A percentile compares a stretch with the other conserved stretches of the same genome.
These are phyloP conservation scores for Quercus ilex DNA, from an alignment of 306 rosid genomes.

Conservation along the genomic window DNA sequence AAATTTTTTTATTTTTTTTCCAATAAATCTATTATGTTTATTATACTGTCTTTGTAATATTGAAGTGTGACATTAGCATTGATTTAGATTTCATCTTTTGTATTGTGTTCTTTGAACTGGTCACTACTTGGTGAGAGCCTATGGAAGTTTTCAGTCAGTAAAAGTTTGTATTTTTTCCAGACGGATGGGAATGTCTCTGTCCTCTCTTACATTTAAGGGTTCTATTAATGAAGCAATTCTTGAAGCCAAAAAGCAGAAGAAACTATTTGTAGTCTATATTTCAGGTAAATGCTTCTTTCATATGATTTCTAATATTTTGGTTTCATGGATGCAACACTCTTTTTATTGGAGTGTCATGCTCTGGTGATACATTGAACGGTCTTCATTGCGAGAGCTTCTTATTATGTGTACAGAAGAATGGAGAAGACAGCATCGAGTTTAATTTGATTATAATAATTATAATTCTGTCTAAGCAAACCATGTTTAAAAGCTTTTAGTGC, in stretches of 20 bases:
- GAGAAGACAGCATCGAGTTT: background rate
- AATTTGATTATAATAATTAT: background rate
- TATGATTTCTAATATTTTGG: background rate
- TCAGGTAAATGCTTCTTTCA: slow-evolving; percentile 31
- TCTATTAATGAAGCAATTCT: slow-evolving; percentile 47
- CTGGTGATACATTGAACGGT: background rate
- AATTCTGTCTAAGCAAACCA: background rate
- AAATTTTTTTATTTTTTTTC: background rate
- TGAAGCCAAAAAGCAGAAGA: slow-evolving; percentile 57
- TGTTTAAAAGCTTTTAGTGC: background rate
- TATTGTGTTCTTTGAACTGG: background rate
- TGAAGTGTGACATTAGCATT: background rate
- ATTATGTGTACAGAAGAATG: background rate
- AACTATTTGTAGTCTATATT: slow-evolving; percentile 54
- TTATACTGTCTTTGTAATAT: background rate
- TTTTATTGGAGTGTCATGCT: background rate
- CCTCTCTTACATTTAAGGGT: slow-evolving; percentile 45
- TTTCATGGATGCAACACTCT: background rate
- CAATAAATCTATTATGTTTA: background rate
- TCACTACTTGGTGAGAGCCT: background rate
- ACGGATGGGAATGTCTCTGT: slow-evolving; percentile 46
- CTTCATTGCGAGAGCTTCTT: background rate
- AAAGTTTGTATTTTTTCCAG: background rate
- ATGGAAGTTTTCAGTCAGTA: background rate
- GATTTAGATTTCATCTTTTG: background rate